Evolutionary conservation across 2,329 filamentous ascomycete species (phyloP).

Genomic region (Dactylellina cionopaga): DNA sequence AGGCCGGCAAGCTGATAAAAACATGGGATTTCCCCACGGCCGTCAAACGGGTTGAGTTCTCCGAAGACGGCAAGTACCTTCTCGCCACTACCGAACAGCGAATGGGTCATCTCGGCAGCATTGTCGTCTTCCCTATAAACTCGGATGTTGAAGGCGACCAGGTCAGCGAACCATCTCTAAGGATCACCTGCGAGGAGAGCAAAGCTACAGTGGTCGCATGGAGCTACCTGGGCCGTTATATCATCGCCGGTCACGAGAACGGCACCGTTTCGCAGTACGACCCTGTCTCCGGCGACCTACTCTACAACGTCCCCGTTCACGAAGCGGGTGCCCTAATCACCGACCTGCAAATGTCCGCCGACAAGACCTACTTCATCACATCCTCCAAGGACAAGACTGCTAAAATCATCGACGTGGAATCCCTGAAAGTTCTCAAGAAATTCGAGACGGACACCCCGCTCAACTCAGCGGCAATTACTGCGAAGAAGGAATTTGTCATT

Average conservation of each 20-base stretch:
- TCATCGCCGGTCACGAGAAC: constrained; percentile 97
- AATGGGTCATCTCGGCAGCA: constrained; percentile 93
- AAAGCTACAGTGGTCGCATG: constrained; percentile 98
- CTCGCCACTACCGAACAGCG: constrained; percentile 98
- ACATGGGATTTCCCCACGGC: constrained; percentile 97
- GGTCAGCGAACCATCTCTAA: constrained; percentile 80
- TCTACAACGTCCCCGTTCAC: constrained; percentile 84
- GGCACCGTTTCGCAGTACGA: constrained; percentile 92
- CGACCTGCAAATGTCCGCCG: constrained; percentile 92
- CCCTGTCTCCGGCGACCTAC: constrained; percentile 73
- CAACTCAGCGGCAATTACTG: constrained; percentile 92
- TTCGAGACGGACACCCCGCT: constrained; percentile 92
- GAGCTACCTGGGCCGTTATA: constrained; percentile 93
- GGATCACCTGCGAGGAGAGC: constrained; percentile 92
- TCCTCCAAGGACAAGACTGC: constrained; percentile 97
- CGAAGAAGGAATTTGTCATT: constrained; percentile 97
- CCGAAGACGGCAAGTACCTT: constrained; percentile 87
- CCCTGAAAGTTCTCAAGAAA: constrained; percentile 91
- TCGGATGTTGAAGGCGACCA: constrained; percentile 84
- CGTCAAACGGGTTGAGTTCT: constrained; percentile 98
- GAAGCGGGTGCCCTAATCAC: constrained; percentile 84
- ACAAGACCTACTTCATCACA: constrained; percentile 98
- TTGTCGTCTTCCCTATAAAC: constrained; percentile 89
- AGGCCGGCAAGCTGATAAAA: constrained; percentile 91
- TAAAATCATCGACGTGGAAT: constrained; percentile 86